Base-by-base conservation (phyloP, 345 rosid species). In the Linum trigynum region DNA sequence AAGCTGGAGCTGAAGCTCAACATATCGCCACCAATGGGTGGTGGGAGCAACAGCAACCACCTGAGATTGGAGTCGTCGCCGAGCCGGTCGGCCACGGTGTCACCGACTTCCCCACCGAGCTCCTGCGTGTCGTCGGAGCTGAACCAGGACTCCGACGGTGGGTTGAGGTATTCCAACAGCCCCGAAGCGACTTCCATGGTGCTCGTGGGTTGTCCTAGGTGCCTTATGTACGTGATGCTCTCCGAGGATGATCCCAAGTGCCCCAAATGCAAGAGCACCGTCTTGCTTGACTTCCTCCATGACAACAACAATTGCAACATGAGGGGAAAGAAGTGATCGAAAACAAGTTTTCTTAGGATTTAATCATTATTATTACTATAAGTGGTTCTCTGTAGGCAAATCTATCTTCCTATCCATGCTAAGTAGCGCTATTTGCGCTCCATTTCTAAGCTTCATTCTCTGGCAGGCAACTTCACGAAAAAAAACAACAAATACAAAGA, bases 141-240 rank as follows among this genome's bases (percentile, higher is more conserved):
- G 74, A 78, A 78, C 82, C 83, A 89, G 11, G 88, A 82, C 16
- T 5, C 36, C 35, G 60, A 48, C 7, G 11, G 3, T 7, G 14
- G 3, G 53, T 56, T 63, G 40, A 66, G 79, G 66, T 73, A 78
- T 80, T 71, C 83, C 0, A 82, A 77, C 73, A 90, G 97, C 74
- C 99, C 99, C 11, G 97, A 91, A 71, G 79, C 96, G 8, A 79
- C 90, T 0, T 87, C 97, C 40, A 94, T 94, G 99, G 80, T 91
- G 60, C 89, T 94, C 5, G 97, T 88, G 3, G 99, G 97, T 0
- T 90, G 97, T 57, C 97, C 97, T 7, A 78, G 95, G 68, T 90
- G 97, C 78, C 84, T 85, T 66, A 88, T 90, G 95, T 90, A 90
- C 65, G 92, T 90, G 23, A 87, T 90, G 97, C 84, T 90, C 32